Percentiles rank a stretch among this genome's conserved stretches.
These are phyloP conservation scores for Trypanosoma conorhini DNA, from an alignment of 208 protist species.

Conservation along the genomic window DNA sequence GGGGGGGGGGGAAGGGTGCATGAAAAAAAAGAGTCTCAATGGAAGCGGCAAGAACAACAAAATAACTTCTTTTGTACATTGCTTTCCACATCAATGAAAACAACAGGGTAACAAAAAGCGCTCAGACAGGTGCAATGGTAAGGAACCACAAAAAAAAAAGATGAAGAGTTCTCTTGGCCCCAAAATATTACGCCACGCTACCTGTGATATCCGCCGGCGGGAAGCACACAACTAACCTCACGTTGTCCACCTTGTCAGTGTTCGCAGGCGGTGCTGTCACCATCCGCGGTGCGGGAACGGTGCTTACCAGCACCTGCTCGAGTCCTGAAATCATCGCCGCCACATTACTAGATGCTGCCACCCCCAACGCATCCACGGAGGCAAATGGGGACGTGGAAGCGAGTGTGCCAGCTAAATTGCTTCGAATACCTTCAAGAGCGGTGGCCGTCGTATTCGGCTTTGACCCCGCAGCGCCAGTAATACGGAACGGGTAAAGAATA, in stretches of 20 bases:
- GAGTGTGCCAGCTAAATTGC: neutral
- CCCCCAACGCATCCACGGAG: neutral
- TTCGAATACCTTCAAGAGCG: neutral
- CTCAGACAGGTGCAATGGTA: no score
- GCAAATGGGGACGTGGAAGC: neutral
- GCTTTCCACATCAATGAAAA: neutral
- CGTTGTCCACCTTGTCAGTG: slow-evolving; percentile 30
- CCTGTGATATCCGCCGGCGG: neutral
- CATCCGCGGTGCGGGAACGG: slow-evolving; percentile 18
- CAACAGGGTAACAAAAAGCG: neutral
- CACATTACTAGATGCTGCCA: neutral
- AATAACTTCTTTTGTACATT: neutral
- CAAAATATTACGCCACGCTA: neutral
- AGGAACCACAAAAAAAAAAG: neutral
- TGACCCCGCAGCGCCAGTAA: slow-evolving; percentile 1
- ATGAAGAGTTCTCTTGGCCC: no score
- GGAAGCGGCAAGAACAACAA: neutral
- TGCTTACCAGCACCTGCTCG: slow-evolving; percentile 20
- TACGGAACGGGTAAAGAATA: slow-evolving; percentile 67
- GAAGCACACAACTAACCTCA: slow-evolving; percentile 27
- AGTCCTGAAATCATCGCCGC: slow-evolving; percentile 8
- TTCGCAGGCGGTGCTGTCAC: slow-evolving; percentile 22
- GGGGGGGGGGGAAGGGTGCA: no score
- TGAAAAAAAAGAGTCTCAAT: no score
- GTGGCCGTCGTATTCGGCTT: neutral